A percentile compares a stretch with the other conserved stretches of the same genome.
phyloP scores from a whole-genome alignment of 78 protist genomes.

The Anaeramoeba flamelloides region DNA sequence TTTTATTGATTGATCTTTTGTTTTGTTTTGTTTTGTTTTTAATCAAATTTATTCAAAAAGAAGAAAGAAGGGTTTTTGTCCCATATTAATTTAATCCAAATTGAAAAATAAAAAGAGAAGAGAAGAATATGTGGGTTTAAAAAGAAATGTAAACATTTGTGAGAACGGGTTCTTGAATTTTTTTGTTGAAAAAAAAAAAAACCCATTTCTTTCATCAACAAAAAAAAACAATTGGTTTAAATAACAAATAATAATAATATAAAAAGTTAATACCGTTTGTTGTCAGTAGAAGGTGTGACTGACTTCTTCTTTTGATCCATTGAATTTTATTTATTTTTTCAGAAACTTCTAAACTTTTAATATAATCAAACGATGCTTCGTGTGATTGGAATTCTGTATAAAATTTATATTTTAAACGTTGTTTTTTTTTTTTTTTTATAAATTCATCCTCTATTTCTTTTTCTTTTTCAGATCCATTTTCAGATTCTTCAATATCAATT shows the following conservation, averaged over 20 bases:
- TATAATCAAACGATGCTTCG: slow-evolving; percentile 88
- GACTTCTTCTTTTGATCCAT: slow-evolving; percentile 46
- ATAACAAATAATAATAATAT: no score
- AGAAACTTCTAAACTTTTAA: slow-evolving; percentile 86
- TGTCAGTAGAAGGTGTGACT: slow-evolving; percentile 55
- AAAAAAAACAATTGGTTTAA: no score
- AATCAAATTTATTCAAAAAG: no score
- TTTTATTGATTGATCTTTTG: not conserved
- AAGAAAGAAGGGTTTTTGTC: no score
- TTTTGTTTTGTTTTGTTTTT: no score
- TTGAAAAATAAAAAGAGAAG: not conserved
- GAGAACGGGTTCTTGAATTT: not conserved
- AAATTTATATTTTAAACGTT: slow-evolving; percentile 54
- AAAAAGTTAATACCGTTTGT: slow-evolving; percentile 15
- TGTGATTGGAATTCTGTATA: slow-evolving; percentile 90
- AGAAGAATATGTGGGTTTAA: not conserved
- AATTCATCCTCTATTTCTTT: no score
- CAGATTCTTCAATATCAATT: no score
- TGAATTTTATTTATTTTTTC: slow-evolving; percentile 86
- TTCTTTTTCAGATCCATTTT: no score
- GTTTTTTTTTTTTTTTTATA: not conserved
- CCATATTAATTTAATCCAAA: no score
- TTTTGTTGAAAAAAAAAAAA: no score
- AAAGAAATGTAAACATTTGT: not conserved
- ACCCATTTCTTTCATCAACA: no score